Base-by-base conservation (phyloP, 2,329 filamentous ascomycete species). In the Gliomastix tumulicola region DNA sequence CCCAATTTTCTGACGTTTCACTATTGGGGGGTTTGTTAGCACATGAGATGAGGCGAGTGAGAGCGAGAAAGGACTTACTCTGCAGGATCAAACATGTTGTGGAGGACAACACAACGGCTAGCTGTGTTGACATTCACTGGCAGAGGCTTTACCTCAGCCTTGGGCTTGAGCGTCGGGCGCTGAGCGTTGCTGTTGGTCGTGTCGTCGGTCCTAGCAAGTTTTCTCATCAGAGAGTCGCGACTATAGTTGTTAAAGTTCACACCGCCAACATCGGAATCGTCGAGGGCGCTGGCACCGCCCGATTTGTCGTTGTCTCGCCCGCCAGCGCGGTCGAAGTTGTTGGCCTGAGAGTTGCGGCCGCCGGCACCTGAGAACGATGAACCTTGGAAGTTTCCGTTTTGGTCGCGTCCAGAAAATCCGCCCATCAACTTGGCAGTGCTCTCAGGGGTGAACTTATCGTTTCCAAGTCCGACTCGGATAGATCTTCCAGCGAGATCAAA, bases 161-260 rank as follows among this genome's bases (percentile, higher is more conserved):
- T 88, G 46, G 86, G 83, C 57, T 87, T 87, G 46, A 82, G 67
- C 41, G 84, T 70, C 61, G 84, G 82, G 57, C 77, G 76, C 63
- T 86, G 79, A 49, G 83, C 77, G 52, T 76, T 77, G 50, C 73
- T 68, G 51, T 76, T 75, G 49, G 73, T 66, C 43, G 72, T 66
- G 57, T 97, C 88, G 66, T 97, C 89, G 67, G 85, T 90, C 74
- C 92, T 83, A 58, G 92, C 89, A 65, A 98, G 85, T 69, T 97
- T 96, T 63, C 88, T 81, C 92, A 98, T 98, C 65, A 98, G 82
- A 57, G 89, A 87, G 69, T 97, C 88, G 67, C 92, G 87, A 73
- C 88, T 95, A 71, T 94, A 96, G 65, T 96, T 96, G 76, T 88
- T 95, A 83, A 97, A 97, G 68, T 97, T 97, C 64, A 98, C 90